phyloP scores from a whole-genome alignment of 257 asterid species.

The Solanum infundibuliforme region DNA sequence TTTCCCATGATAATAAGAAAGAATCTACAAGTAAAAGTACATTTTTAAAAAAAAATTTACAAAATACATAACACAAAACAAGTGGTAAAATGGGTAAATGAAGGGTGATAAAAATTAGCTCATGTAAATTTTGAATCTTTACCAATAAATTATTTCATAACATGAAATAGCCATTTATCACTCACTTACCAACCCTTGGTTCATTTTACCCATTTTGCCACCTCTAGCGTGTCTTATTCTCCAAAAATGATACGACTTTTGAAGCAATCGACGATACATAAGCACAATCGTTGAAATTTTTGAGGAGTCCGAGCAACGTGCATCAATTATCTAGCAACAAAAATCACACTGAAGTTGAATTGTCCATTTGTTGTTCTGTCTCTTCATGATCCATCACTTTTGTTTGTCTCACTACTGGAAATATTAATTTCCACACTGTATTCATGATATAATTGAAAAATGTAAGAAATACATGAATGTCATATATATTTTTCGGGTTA shows the following conservation, averaged over 20 bases:
- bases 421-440: constrained; percentile 92
- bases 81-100: neutral
- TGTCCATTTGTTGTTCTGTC: constrained; percentile 22
- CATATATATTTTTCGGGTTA: neutral
- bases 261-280: neutral
- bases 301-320: neutral
- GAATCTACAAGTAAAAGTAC: neutral
- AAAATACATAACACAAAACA: neutral
- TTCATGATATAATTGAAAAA: neutral
- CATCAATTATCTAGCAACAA: neutral
- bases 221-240: neutral
- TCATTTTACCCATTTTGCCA: neutral
- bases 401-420: constrained; percentile 46
- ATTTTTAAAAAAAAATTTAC: neutral
- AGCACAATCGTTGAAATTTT: neutral
- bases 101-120: neutral
- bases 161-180: neutral
- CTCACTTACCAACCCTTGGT: neutral
- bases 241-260: neutral
- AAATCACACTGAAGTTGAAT: constrained; percentile 13
- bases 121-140: neutral
- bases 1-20: neutral
- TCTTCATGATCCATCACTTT: constrained; percentile 65
- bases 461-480: neutral
- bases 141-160: neutral